A percentile compares a stretch with the other conserved stretches of the same genome.
phyloP scores from a whole-genome alignment of 305 asterid species.

The Lippia alba region DNA sequence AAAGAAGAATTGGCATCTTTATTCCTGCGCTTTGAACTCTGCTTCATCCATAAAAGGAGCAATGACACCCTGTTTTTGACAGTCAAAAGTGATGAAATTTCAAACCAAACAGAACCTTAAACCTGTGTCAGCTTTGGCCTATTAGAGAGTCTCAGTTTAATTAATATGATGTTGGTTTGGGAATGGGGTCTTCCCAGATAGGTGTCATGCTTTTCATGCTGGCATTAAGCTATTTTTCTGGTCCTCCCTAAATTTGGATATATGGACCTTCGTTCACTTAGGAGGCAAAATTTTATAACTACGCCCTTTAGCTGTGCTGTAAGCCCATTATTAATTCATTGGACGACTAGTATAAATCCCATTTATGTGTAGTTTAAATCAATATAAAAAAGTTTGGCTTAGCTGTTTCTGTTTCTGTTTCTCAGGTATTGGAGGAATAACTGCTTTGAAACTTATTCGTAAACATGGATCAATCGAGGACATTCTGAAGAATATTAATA shows the following conservation, averaged over 20 bases:
- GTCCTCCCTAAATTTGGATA: slow-evolving; percentile 9
- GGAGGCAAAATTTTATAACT: neutral
- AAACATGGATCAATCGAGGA: slow-evolving; percentile 91
- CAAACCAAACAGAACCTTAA: too few species aligned
- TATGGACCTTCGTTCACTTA: neutral
- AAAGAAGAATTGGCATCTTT: too few species aligned
- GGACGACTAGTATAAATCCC: neutral
- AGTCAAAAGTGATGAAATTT: too few species aligned
- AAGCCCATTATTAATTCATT: slow-evolving; percentile 7
- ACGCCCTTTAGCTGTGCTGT: neutral
- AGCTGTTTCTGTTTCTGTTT: slow-evolving; percentile 34
- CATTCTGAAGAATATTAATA: slow-evolving; percentile 84
- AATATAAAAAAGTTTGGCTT: neutral
- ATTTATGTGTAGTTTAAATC: neutral
- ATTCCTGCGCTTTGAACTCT: too few species aligned
- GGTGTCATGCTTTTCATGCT: too few species aligned
- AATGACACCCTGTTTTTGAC: too few species aligned
- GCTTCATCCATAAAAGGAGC: too few species aligned
- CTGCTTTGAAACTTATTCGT: slow-evolving; percentile 94
- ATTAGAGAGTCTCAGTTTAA: too few species aligned
- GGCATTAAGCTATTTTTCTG: too few species aligned
- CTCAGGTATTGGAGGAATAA: slow-evolving; percentile 93
- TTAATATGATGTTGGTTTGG: too few species aligned
- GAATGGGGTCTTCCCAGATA: too few species aligned
- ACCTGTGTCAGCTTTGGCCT: too few species aligned